These are phyloP conservation scores for Fraxinus quadrangulata DNA, from an alignment of 257 asterid species.

Conservation along the genomic window DNA sequence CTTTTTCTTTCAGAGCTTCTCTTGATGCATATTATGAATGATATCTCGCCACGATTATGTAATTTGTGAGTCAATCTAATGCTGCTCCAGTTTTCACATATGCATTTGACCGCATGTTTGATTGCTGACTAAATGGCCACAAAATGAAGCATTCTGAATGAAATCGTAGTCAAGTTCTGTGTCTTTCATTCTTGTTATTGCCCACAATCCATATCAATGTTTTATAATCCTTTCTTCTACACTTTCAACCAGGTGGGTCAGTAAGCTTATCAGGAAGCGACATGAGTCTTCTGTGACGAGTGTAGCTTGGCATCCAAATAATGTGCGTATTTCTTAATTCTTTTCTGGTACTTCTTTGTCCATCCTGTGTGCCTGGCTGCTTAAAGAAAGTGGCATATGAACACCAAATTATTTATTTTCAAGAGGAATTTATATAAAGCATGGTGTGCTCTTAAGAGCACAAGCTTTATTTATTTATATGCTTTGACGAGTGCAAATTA, in stretches of 20 bases:
- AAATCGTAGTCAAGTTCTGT: not conserved
- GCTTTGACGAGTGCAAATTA: not conserved
- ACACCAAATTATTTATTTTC: slow-evolving; percentile 15
- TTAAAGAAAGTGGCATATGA: slow-evolving; percentile 3
- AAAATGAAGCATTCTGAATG: not conserved
- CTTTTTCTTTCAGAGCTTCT: slow-evolving; percentile 15
- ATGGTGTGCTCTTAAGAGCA: slow-evolving; percentile 15
- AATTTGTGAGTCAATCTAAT: not conserved
- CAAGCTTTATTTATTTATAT: not conserved
- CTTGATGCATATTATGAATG: slow-evolving; percentile 8
- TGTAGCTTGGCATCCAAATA: slow-evolving; percentile 98
- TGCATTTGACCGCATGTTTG: not conserved
- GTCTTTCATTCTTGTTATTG: not conserved
- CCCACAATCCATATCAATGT: slow-evolving; percentile 18
- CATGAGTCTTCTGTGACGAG: slow-evolving; percentile 98
- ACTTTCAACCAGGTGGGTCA: slow-evolving; percentile 85
- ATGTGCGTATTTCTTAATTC: slow-evolving; percentile 55
- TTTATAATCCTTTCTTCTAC: slow-evolving; percentile 20
- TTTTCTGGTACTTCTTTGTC: slow-evolving; percentile 18
- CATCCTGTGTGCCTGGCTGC: slow-evolving; percentile 11
- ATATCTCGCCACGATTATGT: not conserved
- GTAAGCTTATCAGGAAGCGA: slow-evolving; percentile 92
- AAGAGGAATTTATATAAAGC: slow-evolving; percentile 4
- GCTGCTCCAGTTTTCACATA: slow-evolving; percentile 14
- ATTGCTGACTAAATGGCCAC: not conserved